Percentiles rank a stretch among this genome's conserved stretches.
Evolutionary conservation across 2,329 filamentous ascomycete species (phyloP).

Genomic region (Aspergillus chevalieri): DNA sequence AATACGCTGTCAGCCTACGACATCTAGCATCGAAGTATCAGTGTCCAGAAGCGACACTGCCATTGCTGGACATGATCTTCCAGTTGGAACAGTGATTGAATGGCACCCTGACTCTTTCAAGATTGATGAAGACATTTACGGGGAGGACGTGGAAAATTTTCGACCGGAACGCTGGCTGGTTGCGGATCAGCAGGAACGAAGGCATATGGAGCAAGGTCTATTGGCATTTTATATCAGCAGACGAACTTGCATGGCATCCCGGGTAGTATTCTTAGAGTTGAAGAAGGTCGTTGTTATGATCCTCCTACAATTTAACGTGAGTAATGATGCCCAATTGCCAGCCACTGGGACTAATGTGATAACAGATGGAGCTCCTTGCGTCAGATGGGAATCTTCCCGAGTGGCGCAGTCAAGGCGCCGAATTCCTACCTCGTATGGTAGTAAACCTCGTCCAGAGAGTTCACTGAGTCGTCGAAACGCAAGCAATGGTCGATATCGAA

Average conservation of each 20-base stretch:
- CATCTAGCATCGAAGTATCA: constrained; percentile 28
- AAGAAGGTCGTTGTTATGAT: not conserved
- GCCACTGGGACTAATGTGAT: not conserved
- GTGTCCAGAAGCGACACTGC: constrained; percentile 23
- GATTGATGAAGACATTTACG: constrained; percentile 34
- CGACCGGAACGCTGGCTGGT: constrained; percentile 44
- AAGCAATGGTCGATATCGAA: too few species aligned
- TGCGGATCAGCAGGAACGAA: constrained; percentile 15
- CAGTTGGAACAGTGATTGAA: constrained; percentile 34
- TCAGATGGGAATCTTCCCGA: not conserved
- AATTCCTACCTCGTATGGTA: not conserved
- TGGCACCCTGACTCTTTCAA: constrained; percentile 43
- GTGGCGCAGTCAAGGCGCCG: not conserved
- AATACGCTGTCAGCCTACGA: constrained; percentile 31
- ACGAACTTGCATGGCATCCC: not conserved
- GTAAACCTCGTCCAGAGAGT: not conserved
- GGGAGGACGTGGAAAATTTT: constrained; percentile 34
- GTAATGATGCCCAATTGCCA: not conserved
- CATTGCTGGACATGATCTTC: constrained; percentile 28
- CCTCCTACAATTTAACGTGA: not conserved
- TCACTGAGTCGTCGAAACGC: not conserved
- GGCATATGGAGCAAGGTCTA: constrained; percentile 26
- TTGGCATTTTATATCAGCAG: constrained; percentile 7
- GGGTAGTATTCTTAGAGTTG: not conserved
- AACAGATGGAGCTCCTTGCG: not conserved